Percentiles rank a stretch among this genome's conserved stretches.
Evolutionary conservation across 306 rosid genomes (phyloP).

Genomic region (Quercus wislizeni): DNA sequence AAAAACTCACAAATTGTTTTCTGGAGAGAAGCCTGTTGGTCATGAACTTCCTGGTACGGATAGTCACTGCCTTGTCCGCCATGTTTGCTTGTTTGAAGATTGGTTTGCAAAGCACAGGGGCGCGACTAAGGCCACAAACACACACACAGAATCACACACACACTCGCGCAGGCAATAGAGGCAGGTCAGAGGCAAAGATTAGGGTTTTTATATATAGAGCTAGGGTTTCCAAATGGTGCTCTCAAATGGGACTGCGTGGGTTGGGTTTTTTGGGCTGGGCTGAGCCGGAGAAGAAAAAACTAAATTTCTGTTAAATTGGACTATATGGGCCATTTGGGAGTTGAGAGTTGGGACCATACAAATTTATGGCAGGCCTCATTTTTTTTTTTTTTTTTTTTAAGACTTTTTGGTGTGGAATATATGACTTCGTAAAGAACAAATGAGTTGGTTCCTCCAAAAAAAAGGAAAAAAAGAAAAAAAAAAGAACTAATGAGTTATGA

Average conservation of each 20-base stretch:
- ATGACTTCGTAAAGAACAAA: no score
- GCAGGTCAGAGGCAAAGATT: not conserved
- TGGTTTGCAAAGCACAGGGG: not conserved
- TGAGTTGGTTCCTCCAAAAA: no score
- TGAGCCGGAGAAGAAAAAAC: not conserved
- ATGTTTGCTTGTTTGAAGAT: slow-evolving; percentile 28
- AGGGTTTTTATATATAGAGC: not conserved
- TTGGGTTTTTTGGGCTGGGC: not conserved
- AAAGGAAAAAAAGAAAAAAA: no score
- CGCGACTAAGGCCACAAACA: not conserved
- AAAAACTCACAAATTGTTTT: slow-evolving; percentile 76
- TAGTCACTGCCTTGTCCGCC: slow-evolving; percentile 93
- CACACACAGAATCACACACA: not conserved
- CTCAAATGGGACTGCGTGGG: not conserved
- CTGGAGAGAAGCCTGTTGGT: slow-evolving; percentile 88
- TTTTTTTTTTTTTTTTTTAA: no score
- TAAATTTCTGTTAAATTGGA: not conserved
- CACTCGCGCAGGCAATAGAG: not conserved
- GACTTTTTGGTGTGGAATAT: no score
- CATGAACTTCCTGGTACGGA: slow-evolving; percentile 89
- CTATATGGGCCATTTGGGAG: no score
- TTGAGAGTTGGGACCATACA: no score
- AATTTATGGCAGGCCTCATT: no score
- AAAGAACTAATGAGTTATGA: no score
- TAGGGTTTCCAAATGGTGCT: slow-evolving; percentile 37